phyloP scores from a whole-genome alignment of 2,329 filamentous ascomycete genomes.

The Lachnellula occidentalis region DNA sequence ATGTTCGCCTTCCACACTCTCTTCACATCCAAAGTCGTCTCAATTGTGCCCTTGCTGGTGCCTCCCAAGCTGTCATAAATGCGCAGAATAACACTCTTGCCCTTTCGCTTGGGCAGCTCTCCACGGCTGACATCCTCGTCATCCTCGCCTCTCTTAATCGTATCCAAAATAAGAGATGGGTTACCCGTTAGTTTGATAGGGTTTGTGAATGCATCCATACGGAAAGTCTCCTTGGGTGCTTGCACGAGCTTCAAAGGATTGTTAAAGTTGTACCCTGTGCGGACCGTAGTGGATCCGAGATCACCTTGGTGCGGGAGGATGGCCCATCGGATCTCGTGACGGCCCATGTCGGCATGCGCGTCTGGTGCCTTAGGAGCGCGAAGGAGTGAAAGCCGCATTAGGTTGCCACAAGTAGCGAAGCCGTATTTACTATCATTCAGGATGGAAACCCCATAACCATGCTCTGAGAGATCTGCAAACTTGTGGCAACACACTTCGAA shows the following conservation, averaged over 20 bases:
- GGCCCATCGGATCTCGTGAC: conserved; percentile 81
- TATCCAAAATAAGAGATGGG: conserved; percentile 72
- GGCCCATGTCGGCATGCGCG: conserved; percentile 89
- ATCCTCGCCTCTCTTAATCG: conserved; percentile 88
- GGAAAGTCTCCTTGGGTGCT: conserved; percentile 38
- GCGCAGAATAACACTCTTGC: conserved; percentile 74
- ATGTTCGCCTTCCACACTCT: conserved; percentile 79
- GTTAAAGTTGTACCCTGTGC: conserved; percentile 86
- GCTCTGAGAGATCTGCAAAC: conserved; percentile 84
- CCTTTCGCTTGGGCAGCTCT: conserved; percentile 59
- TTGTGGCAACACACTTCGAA: conserved; percentile 97
- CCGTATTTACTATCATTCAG: conserved; percentile 96
- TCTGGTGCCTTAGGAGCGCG: conserved; percentile 90
- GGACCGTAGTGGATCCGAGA: conserved; percentile 68
- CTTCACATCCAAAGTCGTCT: conserved; percentile 63
- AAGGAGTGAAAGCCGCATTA: conserved; percentile 84
- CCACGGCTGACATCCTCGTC: conserved; percentile 66
- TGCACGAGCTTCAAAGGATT: conserved; percentile 59
- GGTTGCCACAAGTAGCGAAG: conserved; percentile 81
- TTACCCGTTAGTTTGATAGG: conserved; percentile 65
- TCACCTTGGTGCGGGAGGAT: conserved; percentile 78
- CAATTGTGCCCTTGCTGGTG: conserved; percentile 64
- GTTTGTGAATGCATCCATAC: conserved; percentile 36
- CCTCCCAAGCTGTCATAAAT: conserved; percentile 89
- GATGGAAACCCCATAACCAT: conserved; percentile 84